Base-by-base conservation (phyloP, 2,329 filamentous ascomycete species). In the Colletotrichum spinosum region DNA sequence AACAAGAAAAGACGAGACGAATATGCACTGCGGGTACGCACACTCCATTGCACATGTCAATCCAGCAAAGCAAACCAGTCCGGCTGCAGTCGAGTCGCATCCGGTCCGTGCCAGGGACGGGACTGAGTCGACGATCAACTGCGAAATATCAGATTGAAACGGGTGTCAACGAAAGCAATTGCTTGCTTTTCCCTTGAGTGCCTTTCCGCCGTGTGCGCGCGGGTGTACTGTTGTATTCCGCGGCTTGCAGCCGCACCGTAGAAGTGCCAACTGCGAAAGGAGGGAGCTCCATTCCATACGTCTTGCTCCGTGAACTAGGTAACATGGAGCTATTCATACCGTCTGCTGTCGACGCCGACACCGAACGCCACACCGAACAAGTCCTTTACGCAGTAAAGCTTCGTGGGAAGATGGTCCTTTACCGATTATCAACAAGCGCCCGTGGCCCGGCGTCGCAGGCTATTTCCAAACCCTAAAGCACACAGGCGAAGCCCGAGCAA, bases 91-190 rank as follows among this genome's bases (percentile, higher is more conserved):
- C 15, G 52, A 63, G 58, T 62, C 62, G 58, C 37, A 56, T 57
- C 48, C 52, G 52, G 52, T 56, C 63, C 52, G 63, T 63, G 58
- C 63, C 46, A 57, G 37, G 39, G 37, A 56, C 48, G 25, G 58
- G 7, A 51, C 59, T 63, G 50, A 63, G 58, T 66, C 63, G 63
- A 57, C 52, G 63, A 66, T 66, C 63, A 46, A 52, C 35, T 12
- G 35, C 11, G 53, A 42, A 42, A 62, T 39, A 51, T 65, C 57
- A 56, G 62, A 65, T 48, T 55, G 62, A 65, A 55, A 65, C 62
- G 57, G n/a, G 13, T 13, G 37, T 25, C 33, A 25, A 25, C 41
- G 37, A 39, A 55, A 17, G 13, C 15, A 15, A 13, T 8, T 45
- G 38, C 38, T 37, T 25, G 10, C 44, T 12, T 34, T 50, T 15